A percentile compares a stretch with the other conserved stretches of the same genome.
These are phyloP conservation scores for Kwoniella sp. DNA, from an alignment of 768 basidiomycete genomes.

Conservation along the genomic window DNA sequence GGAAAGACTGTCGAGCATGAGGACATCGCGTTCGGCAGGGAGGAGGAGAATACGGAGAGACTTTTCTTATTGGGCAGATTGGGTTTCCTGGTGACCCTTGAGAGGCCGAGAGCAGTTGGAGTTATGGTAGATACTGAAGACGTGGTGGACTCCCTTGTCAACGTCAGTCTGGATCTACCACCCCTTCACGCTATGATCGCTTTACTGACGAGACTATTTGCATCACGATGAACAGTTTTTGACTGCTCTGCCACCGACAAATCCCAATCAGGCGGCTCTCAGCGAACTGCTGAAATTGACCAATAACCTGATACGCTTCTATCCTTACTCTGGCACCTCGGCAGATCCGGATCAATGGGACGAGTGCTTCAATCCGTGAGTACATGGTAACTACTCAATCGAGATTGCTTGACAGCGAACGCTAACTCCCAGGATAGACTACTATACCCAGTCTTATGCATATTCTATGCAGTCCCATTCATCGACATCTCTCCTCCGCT, in stretches of 20 bases:
- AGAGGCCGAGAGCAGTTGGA: constrained; percentile 34
- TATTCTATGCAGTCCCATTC: constrained; percentile 69
- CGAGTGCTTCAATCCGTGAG: constrained; percentile 70
- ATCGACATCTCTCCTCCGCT: constrained; percentile 70
- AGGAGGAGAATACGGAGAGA: constrained; percentile 28
- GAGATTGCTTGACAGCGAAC: background rate
- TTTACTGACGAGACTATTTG: no score
- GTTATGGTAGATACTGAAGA: constrained; percentile 48
- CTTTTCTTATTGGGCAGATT: constrained; percentile 45
- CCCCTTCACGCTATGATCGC: background rate
- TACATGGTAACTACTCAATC: constrained; percentile 13
- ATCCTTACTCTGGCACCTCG: constrained; percentile 51
- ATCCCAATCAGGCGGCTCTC: constrained; percentile 70
- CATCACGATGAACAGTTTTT: background rate
- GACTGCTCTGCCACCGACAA: constrained; percentile 58
- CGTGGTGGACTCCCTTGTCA: constrained; percentile 39
- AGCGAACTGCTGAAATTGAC: constrained; percentile 80
- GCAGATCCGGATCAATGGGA: constrained; percentile 74
- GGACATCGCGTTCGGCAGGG: constrained; percentile 1
- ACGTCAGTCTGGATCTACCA: constrained; percentile 31
- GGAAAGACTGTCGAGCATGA: constrained; percentile 13
- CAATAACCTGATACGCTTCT: constrained; percentile 84
- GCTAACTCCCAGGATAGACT: constrained; percentile 60
- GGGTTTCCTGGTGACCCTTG: constrained; percentile 42
- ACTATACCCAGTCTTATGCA: constrained; percentile 70